phyloP scores from a whole-genome alignment of 768 basidiomycete species.

The Hericium alpestre region DNA sequence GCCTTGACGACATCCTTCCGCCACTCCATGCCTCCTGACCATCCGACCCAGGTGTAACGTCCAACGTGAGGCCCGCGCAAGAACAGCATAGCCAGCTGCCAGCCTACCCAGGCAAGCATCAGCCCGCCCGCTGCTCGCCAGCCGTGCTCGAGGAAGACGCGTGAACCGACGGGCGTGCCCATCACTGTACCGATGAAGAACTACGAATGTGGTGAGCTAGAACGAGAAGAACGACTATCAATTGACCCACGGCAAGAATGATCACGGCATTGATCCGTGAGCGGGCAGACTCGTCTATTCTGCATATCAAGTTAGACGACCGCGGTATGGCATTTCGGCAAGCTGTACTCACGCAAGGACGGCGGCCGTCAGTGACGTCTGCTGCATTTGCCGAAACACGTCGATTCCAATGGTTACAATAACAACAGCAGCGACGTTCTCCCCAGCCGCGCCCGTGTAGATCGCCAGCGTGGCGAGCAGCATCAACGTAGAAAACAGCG shows the following conservation, averaged over 20 bases:
- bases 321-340: background rate
- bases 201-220: background rate
- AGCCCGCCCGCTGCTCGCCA: slow-evolving; percentile 18
- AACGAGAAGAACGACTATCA: background rate
- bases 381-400: slow-evolving; percentile 24
- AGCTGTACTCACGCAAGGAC: background rate
- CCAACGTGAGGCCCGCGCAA: slow-evolving; percentile 19
- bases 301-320: background rate
- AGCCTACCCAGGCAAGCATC: slow-evolving; percentile 20
- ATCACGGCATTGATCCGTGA: slow-evolving; percentile 7
- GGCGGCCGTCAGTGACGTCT: slow-evolving; percentile 18
- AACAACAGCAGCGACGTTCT: slow-evolving; percentile 24
- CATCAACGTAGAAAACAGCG: slow-evolving; percentile 20
- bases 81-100: slow-evolving; percentile 20
- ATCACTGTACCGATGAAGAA: slow-evolving; percentile 23
- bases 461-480: slow-evolving; percentile 16
- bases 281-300: background rate
- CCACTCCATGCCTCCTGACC: slow-evolving; percentile 4
- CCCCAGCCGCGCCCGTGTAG: slow-evolving; percentile 22
- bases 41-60: slow-evolving; percentile 9
- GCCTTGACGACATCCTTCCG: slow-evolving; percentile 1
- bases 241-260: slow-evolving; percentile 1
- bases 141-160: slow-evolving; percentile 24
- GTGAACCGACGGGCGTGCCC: slow-evolving; percentile 26
- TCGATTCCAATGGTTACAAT: slow-evolving; percentile 25